A percentile compares a stretch with the other conserved stretches of the same genome.
These are phyloP conservation scores for Gloeostereum incarnatum DNA, from an alignment of 768 basidiomycete species.

Conservation along the genomic window DNA sequence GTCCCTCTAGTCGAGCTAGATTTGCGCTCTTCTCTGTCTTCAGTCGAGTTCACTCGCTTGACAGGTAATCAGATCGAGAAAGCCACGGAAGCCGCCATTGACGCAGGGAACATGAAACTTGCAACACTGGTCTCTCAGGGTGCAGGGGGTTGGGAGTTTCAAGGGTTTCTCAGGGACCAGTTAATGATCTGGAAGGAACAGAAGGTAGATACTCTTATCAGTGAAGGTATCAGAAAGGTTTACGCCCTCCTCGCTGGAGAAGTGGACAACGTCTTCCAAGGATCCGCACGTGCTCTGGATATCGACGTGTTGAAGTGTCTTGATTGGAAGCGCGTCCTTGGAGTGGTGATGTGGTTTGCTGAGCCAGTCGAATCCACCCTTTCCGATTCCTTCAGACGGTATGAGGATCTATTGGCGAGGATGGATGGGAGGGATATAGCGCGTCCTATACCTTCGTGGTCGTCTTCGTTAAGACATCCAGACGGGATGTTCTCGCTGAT, in stretches of 20 bases:
- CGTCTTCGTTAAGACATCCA: constrained; percentile 32
- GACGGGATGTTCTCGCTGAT: constrained; percentile 84
- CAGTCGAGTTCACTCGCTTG: constrained; percentile 64
- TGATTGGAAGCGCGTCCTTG: constrained; percentile 94
- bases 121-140: constrained; percentile 87
- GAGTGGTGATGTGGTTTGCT: constrained; percentile 85
- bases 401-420: constrained; percentile 34
- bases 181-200: constrained; percentile 79
- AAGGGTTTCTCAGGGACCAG: constrained; percentile 65
- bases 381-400: constrained; percentile 56
- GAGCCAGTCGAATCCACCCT: constrained; percentile 64
- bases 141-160: constrained; percentile 67
- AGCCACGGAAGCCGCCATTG: constrained; percentile 67
- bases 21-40: constrained; percentile 38
- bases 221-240: constrained; percentile 60
- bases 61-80: constrained; percentile 85
- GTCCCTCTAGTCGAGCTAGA: constrained; percentile 65
- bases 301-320: constrained; percentile 60
- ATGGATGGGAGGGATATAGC: constrained; percentile 30
- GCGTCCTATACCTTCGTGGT: constrained; percentile 52
- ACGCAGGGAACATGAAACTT: constrained; percentile 72
- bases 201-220: constrained; percentile 59
- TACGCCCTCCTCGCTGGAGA: constrained; percentile 78
- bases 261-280: constrained; percentile 49
- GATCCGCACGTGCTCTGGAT: constrained; percentile 44